A percentile compares a stretch with the other conserved stretches of the same genome.
Evolutionary conservation across 2,329 filamentous ascomycete genomes (phyloP).

Genomic region (Fusarium hostae): DNA sequence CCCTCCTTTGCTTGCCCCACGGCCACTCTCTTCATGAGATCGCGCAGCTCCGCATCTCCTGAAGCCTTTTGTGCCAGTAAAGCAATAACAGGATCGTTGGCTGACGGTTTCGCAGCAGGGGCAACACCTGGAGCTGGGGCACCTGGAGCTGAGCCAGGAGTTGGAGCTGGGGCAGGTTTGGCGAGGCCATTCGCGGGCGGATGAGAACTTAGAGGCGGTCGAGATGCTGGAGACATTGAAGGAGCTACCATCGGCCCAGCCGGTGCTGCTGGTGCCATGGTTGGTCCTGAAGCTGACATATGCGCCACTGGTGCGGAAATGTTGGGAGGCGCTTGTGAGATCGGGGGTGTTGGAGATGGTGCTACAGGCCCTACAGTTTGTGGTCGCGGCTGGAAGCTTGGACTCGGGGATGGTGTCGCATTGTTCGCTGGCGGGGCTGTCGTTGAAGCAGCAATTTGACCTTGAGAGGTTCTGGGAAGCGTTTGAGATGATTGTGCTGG

Average conservation of each 20-base stretch:
- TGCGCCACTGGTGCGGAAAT: slow-evolving; percentile 32
- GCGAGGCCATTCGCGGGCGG: slow-evolving; percentile 27
- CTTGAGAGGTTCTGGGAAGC: slow-evolving; percentile 26
- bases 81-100: slow-evolving; percentile 81
- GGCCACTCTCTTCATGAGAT: slow-evolving; percentile 85
- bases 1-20: slow-evolving; percentile 76
- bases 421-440: slow-evolving; percentile 30
- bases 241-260: slow-evolving; percentile 34
- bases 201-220: slow-evolving; percentile 30
- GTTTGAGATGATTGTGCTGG: slow-evolving; percentile 31
- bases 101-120: slow-evolving; percentile 39
- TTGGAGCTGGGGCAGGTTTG: slow-evolving; percentile 29
- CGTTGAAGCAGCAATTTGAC: slow-evolving; percentile 17
- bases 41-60: slow-evolving; percentile 76
- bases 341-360: slow-evolving; percentile 37
- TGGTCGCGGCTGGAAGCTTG: slow-evolving; percentile 34
- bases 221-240: slow-evolving; percentile 43
- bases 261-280: slow-evolving; percentile 39
- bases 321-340: slow-evolving; percentile 38
- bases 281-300: slow-evolving; percentile 40
- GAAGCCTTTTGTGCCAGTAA: slow-evolving; percentile 81
- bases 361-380: slow-evolving; percentile 26
- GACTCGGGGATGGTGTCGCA: slow-evolving; percentile 28
- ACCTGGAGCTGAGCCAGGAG: slow-evolving; percentile 23
- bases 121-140: slow-evolving; percentile 16